Base-by-base conservation (phyloP, 2,329 filamentous ascomycete species). In the Curvularia verruculosa region DNA sequence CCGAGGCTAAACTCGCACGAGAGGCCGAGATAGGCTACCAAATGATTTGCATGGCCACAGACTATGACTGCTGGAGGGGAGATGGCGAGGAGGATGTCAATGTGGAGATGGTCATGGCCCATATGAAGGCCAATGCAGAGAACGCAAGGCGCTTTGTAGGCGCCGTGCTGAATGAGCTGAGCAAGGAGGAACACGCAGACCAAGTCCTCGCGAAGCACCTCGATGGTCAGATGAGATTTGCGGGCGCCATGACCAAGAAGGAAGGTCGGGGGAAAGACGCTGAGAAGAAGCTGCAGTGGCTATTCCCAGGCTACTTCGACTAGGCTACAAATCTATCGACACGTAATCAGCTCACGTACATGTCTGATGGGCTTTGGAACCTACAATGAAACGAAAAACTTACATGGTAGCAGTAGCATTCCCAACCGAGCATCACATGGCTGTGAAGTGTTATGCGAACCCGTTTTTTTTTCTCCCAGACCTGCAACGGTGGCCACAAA, bases 1-100 rank as follows among this genome's bases (percentile, higher is more conserved):
- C 95, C 19, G 95, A 99, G 81, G 90, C 94, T 48, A 99, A 99
- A 83, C 87, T 99, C 19, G 95, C 95, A 9, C 88, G 91, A 52
- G 95, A 99, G 81, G 95, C 95, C 23, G 95, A 99, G 82, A 90
- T 99, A 68, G 90, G 89, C 34, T 98, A 98, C 79, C 92, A 96
- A 81, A 96, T 97, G 86, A 96, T 99, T 72, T 96, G 94, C 83
- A 99, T 99, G 95, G 91, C 92, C 31, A 99, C 95, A 26, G 95
- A 99, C 82, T 99, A 99, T 78, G 95, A 99, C 82, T 98, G 94
- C 86, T 99, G 95, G 95, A 90, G 93, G 74, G 87, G 85, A 19
- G 85, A 85, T 47, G 89, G 87, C 56, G 85, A 84, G 41, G 90
- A 88, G 64, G 82, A 85, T 59, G 95, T 99, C 61, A 93, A 92